A percentile compares a stretch with the other conserved stretches of the same genome.
These are phyloP conservation scores for Cryptosporidium sp. DNA, from an alignment of 169 alveolate genomes.

Conservation along the genomic window DNA sequence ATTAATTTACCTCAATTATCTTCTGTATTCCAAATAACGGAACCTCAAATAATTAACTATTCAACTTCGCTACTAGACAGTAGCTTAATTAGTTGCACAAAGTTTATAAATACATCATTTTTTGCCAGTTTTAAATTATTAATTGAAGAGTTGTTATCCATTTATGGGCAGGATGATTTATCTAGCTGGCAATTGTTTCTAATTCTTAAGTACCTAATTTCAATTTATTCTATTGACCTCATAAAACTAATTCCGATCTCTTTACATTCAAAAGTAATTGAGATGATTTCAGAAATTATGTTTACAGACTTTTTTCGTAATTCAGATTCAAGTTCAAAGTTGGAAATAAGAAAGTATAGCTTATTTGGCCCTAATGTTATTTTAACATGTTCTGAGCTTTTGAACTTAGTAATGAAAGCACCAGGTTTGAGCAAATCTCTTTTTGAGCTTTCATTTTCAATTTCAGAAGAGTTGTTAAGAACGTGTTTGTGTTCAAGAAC, in stretches of 20 bases:
- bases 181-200: constrained; percentile 22
- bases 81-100: neutral
- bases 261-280: neutral
- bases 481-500: neutral
- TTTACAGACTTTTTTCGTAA: neutral
- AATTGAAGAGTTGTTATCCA: neutral
- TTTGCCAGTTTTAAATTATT: neutral
- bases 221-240: neutral
- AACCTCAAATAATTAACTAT: constrained; percentile 43
- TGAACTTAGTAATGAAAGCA: neutral
- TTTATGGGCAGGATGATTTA: neutral
- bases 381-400: neutral
- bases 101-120: neutral
- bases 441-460: neutral
- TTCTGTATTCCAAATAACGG: neutral
- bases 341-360: constrained; percentile 7
- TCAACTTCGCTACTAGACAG: neutral
- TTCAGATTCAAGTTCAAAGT: neutral
- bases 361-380: constrained; percentile 45
- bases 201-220: neutral
- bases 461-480: neutral
- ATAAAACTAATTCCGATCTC: neutral
- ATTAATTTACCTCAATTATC: neutral
- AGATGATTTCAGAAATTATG: neutral
- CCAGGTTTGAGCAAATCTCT: neutral